These are phyloP conservation scores for Klebsormidium nitens DNA, from an alignment of 139 green algal species.

Conservation along the genomic window DNA sequence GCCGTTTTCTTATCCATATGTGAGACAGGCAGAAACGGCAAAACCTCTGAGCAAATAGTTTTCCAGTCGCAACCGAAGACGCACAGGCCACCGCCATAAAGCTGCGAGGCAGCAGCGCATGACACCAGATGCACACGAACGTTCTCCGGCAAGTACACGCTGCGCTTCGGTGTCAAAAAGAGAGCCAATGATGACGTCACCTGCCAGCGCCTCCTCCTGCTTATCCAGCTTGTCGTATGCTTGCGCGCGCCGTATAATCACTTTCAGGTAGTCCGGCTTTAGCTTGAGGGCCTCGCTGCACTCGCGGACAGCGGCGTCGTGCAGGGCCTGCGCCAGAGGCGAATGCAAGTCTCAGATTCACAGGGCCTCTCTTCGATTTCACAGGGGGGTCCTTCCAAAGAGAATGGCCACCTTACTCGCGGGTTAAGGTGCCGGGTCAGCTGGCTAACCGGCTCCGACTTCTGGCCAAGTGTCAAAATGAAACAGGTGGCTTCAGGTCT, in stretches of 20 bases:
- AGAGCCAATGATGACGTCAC: constrained; percentile 9
- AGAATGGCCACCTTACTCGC: not conserved
- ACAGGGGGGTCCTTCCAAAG: not conserved
- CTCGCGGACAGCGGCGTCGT: constrained; percentile 23
- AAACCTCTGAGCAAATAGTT: too few relatives aligned
- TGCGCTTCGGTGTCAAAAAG: constrained; percentile 13
- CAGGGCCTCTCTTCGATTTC: not conserved
- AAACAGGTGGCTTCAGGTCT: not conserved
- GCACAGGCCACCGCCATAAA: too few relatives aligned
- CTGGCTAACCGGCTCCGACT: not conserved
- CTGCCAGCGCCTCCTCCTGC: constrained; percentile 60
- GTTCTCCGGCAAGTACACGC: not conserved
- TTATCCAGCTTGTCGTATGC: constrained; percentile 78
- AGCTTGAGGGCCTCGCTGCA: constrained; percentile 44
- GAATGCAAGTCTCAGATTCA: not conserved
- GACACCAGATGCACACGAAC: too few relatives aligned
- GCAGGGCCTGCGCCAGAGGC: constrained; percentile 7
- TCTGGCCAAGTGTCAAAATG: not conserved
- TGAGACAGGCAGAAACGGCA: too few relatives aligned
- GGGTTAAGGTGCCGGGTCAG: not conserved
- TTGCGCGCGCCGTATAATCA: constrained; percentile 58
- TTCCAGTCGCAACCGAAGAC: too few relatives aligned
- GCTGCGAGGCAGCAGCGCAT: too few relatives aligned
- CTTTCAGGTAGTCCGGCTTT: constrained; percentile 65
- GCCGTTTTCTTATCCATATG: too few relatives aligned